A percentile compares a stretch with the other conserved stretches of the same genome.
phyloP scores from a whole-genome alignment of 768 basidiomycete genomes.

The Rhodotorula diobovata region DNA sequence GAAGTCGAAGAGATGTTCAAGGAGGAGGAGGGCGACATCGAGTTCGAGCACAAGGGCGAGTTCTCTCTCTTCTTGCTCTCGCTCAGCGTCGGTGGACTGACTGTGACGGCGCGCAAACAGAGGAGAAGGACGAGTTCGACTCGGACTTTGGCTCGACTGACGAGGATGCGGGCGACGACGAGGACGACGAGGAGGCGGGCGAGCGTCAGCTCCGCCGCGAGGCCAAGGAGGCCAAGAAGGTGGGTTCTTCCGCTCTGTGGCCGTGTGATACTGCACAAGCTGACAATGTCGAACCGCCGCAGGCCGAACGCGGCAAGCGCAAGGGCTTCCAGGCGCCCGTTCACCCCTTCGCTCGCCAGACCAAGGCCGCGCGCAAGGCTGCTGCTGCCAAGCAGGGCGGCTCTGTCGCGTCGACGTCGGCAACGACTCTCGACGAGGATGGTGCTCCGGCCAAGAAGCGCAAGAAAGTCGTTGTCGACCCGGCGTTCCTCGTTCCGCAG shows the following conservation, averaged over 20 bases:
- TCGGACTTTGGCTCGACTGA: constrained; percentile 84
- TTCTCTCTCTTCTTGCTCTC: constrained; percentile 37
- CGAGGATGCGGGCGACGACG: constrained; percentile 54
- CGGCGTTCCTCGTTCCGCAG: constrained; percentile 11
- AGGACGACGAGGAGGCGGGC: constrained; percentile 54
- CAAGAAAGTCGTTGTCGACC: constrained; percentile 8
- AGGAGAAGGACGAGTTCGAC: constrained; percentile 74
- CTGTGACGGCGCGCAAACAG: constrained; percentile 47
- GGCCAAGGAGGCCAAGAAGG: constrained; percentile 35
- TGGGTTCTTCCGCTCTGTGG: not conserved
- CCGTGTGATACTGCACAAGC: not conserved
- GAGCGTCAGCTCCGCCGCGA: constrained; percentile 50
- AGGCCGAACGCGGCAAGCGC: constrained; percentile 28
- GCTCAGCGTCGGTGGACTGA: not conserved
- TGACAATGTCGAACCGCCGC: not conserved
- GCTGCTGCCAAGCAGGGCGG: constrained; percentile 11
- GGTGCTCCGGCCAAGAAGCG: constrained; percentile 15
- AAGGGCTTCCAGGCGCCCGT: constrained; percentile 33
- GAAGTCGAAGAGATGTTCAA: constrained; percentile 56
- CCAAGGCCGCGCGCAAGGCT: constrained; percentile 22
- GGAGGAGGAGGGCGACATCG: constrained; percentile 67
- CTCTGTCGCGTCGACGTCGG: constrained; percentile 34
- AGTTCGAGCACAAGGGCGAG: constrained; percentile 63
- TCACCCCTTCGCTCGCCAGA: constrained; percentile 34
- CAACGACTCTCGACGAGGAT: constrained; percentile 21